phyloP scores from a whole-genome alignment of 2,329 filamentous ascomycete species.

The Penicillium vulpinum region DNA sequence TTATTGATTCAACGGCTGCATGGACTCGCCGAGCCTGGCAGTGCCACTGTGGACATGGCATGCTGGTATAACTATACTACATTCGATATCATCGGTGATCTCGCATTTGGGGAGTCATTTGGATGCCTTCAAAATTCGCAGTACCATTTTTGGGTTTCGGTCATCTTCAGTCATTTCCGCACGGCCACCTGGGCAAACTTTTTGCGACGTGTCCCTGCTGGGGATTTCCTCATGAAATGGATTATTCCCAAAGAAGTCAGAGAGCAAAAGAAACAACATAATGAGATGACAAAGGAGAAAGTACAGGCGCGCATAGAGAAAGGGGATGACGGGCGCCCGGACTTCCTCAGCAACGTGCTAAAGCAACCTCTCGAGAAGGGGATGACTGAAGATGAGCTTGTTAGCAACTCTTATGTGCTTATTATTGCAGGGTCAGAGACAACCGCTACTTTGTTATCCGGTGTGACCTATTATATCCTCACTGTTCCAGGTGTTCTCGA shows the following conservation, averaged over 20 bases:
- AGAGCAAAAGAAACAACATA: not conserved
- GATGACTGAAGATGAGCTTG: slow-evolving; percentile 34
- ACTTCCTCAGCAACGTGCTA: slow-evolving; percentile 21
- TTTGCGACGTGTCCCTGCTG: not conserved
- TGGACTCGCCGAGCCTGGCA: not conserved
- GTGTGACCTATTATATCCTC: slow-evolving; percentile 45
- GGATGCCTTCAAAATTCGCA: not conserved
- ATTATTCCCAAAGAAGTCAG: not conserved
- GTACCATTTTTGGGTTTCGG: not conserved
- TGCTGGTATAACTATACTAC: not conserved
- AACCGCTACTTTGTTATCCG: slow-evolving; percentile 47
- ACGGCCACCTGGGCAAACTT: not conserved
- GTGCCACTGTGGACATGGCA: not conserved
- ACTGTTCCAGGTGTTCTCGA: slow-evolving; percentile 31
- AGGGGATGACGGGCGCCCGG: not conserved
- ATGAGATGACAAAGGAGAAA: not conserved
- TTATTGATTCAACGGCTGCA: slow-evolving; percentile 26
- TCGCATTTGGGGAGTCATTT: not conserved
- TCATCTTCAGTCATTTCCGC: not conserved
- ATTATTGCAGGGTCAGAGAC: slow-evolving; percentile 47
- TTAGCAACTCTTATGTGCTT: slow-evolving; percentile 34
- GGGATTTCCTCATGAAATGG: not conserved
- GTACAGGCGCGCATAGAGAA: not conserved
- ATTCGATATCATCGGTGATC: not conserved
- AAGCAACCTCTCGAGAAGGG: slow-evolving; percentile 11